A percentile compares a stretch with the other conserved stretches of the same genome.
phyloP scores from a whole-genome alignment of 2,329 filamentous ascomycete species.

The Calonectria honghensis region DNA sequence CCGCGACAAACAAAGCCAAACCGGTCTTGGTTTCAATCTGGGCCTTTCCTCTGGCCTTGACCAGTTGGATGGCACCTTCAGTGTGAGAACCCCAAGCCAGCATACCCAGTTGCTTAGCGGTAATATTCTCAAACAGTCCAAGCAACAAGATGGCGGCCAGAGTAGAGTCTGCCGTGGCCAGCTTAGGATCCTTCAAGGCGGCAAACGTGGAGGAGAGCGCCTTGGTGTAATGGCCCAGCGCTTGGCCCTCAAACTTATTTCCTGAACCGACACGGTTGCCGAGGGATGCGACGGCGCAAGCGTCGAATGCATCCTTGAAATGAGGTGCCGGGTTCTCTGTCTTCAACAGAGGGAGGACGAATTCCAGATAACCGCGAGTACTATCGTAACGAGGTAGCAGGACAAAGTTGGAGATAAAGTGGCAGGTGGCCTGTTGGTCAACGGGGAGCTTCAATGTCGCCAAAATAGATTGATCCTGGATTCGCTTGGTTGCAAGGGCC shows the following conservation, averaged over 20 bases:
- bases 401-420: slow-evolving; percentile 78
- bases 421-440: slow-evolving; percentile 74
- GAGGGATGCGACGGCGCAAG: slow-evolving; percentile 75
- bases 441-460: slow-evolving; percentile 66
- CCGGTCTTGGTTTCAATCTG: slow-evolving; percentile 73
- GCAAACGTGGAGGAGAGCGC: slow-evolving; percentile 72
- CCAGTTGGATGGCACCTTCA: slow-evolving; percentile 78
- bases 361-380: slow-evolving; percentile 75
- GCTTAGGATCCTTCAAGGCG: slow-evolving; percentile 70
- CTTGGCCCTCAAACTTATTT: slow-evolving; percentile 60
- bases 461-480: slow-evolving; percentile 53
- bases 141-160: slow-evolving; percentile 76
- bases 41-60: slow-evolving; percentile 74
- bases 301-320: slow-evolving; percentile 74
- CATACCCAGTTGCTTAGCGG: slow-evolving; percentile 71
- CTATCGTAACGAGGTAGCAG: slow-evolving; percentile 70
- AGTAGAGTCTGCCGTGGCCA: slow-evolving; percentile 73
- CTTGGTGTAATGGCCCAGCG: slow-evolving; percentile 72
- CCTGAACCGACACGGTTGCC: slow-evolving; percentile 68
- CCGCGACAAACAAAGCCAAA: slow-evolving; percentile 74
- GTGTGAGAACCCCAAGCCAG: slow-evolving; percentile 78
- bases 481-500: slow-evolving; percentile 42
- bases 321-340: slow-evolving; percentile 65
- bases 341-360: slow-evolving; percentile 73
- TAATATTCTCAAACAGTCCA: slow-evolving; percentile 77